Conservation (phyloP, 805 yeast genomes). For the Brettanomyces bruxellensis region DNA sequence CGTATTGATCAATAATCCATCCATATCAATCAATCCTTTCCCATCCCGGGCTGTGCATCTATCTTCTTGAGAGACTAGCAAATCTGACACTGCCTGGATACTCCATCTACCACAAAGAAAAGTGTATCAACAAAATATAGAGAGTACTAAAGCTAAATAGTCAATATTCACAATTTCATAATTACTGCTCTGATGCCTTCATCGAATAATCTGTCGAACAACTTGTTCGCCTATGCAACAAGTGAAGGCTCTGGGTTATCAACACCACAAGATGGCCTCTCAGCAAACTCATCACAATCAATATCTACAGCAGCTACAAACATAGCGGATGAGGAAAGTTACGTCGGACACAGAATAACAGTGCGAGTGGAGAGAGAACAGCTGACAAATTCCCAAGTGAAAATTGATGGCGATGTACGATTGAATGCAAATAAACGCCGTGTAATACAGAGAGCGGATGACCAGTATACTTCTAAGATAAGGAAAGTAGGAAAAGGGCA, state of each 20-base stretch:
- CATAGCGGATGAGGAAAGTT: neutral
- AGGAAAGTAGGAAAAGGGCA: neutral
- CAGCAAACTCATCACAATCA: conserved; percentile 1
- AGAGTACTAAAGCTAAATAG: too few relatives aligned
- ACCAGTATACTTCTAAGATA: too few relatives aligned
- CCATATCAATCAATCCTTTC: neutral
- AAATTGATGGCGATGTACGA: too few relatives aligned
- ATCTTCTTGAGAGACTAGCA: neutral
- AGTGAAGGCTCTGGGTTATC: conserved; percentile 4
- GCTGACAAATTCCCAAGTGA: too few relatives aligned
- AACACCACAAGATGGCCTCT: neutral
- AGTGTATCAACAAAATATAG: too few relatives aligned
- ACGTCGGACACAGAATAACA: too few relatives aligned
- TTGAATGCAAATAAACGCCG: too few relatives aligned
- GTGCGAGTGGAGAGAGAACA: too few relatives aligned
- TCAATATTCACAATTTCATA: too few relatives aligned
- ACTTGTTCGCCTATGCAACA: conserved; percentile 1
- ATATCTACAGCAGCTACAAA: neutral
- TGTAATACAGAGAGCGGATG: too few relatives aligned
- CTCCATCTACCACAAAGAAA: too few relatives aligned
- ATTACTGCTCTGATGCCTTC: neutral
- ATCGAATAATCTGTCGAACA: neutral
- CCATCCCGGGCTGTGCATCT: neutral
- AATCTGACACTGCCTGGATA: too few relatives aligned
- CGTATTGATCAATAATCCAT: neutral